A percentile compares a stretch with the other conserved stretches of the same genome.
These are phyloP conservation scores for Magnusiomyces suaveolens DNA, from an alignment of 1,139 yeast species.

Conservation along the genomic window DNA sequence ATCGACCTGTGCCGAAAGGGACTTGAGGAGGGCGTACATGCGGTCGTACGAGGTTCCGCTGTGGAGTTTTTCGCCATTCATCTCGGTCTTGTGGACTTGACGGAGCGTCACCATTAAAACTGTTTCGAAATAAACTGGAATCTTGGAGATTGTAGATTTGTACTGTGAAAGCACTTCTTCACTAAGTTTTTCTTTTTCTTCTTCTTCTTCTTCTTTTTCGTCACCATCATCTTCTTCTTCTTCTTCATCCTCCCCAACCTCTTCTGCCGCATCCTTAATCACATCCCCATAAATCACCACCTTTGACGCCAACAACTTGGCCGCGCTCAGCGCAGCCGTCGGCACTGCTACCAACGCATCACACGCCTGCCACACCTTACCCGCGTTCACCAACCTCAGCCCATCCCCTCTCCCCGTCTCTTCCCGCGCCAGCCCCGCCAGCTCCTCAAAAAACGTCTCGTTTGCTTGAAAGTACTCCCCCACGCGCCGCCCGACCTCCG, in stretches of 20 bases:
- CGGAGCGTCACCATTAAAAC: background rate
- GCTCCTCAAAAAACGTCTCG: background rate
- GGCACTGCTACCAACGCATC: constrained; percentile 7
- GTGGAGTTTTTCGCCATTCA: too few relatives aligned
- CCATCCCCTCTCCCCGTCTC: background rate
- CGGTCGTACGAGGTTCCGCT: too few relatives aligned
- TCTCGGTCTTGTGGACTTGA: background rate
- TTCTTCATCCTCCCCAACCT: constrained; percentile 7
- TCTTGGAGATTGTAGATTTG: background rate
- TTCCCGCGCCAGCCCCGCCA: background rate
- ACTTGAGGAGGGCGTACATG: background rate
- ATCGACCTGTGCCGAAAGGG: background rate
- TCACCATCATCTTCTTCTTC: constrained; percentile 4
- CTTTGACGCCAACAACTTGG: constrained; percentile 11
- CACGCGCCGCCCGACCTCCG: constrained; percentile 3
- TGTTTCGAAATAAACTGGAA: background rate
- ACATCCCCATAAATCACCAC: constrained; percentile 6
- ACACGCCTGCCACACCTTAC: constrained; percentile 14
- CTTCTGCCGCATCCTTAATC: constrained; percentile 9
- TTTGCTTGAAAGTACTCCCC: background rate
- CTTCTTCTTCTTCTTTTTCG: background rate
- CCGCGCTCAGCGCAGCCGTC: constrained; percentile 6
- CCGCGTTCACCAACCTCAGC: constrained; percentile 8
- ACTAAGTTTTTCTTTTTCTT: background rate
- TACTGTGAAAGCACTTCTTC: too few relatives aligned